Conservation (phyloP, 139 green algal species). For the Eudorina sp. region DNA sequence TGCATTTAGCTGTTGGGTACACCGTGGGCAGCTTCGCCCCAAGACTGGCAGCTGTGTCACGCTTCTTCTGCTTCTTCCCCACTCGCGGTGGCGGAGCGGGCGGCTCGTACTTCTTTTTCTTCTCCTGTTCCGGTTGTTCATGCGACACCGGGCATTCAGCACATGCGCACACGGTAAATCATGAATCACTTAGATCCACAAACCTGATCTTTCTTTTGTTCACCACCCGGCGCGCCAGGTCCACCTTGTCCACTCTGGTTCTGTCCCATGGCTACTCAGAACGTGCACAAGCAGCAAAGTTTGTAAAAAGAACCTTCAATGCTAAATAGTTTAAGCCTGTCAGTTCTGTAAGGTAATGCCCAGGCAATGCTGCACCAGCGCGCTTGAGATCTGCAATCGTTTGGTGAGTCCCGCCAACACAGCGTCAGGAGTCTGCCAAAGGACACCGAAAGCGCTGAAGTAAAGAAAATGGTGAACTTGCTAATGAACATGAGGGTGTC, state of each 20-base stretch:
- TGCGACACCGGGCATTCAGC: background rate
- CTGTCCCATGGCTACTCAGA: conserved; percentile 55
- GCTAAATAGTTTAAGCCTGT: too few relatives aligned
- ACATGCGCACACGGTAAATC: background rate
- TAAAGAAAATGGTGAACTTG: too few relatives aligned
- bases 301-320: too few relatives aligned
- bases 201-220: conserved; percentile 70
- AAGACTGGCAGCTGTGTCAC: conserved; percentile 77
- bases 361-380: too few relatives aligned
- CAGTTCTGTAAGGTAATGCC: too few relatives aligned
- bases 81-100: conserved; percentile 93
- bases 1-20: conserved; percentile 95
- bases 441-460: too few relatives aligned
- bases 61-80: conserved; percentile 92
- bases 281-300: background rate
- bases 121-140: conserved; percentile 59
- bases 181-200: background rate
- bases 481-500: too few relatives aligned
- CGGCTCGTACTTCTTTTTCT: conserved; percentile 99
- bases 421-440: too few relatives aligned
- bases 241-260: conserved; percentile 55
- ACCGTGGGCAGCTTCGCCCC: conserved; percentile 90
- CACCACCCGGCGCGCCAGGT: conserved; percentile 54
- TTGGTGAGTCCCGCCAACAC: too few relatives aligned
- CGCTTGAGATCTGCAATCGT: too few relatives aligned